Percentiles rank a stretch among this genome's conserved stretches.
Evolutionary conservation across 225 moss, liverwort and hornwort genomes (phyloP).

Genomic region (Sphagnum tenellum): DNA sequence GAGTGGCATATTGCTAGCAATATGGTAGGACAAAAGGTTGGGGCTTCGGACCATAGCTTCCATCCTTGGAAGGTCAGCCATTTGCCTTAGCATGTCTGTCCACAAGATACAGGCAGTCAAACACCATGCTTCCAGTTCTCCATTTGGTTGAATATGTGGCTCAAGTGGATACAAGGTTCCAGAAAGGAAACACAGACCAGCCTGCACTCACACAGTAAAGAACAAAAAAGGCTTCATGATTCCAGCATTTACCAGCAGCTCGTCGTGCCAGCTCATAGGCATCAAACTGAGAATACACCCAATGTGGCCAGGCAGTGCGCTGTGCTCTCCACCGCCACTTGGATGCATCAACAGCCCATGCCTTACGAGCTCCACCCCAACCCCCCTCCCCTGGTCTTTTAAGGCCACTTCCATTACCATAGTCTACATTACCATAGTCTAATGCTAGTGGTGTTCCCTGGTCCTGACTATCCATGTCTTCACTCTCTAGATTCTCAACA

Average conservation of each 20-base stretch:
- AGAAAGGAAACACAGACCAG: too few species aligned
- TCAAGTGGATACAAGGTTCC: too few species aligned
- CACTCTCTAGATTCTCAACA: constrained; percentile 23
- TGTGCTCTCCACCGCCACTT: constrained; percentile 78
- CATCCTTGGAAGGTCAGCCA: constrained; percentile 80
- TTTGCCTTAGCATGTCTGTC: constrained; percentile 87
- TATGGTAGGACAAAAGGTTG: constrained; percentile 67
- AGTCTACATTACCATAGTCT: constrained; percentile 1
- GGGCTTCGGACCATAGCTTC: constrained; percentile 72
- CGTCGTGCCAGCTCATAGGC: constrained; percentile 85
- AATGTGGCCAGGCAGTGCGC: constrained; percentile 82
- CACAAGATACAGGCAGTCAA: constrained; percentile 3
- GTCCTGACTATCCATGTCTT: constrained; percentile 22
- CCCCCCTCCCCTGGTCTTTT: constrained; percentile 54
- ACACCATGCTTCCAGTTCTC: too few species aligned
- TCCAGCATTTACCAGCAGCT: constrained; percentile 63
- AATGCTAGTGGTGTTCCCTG: constrained; percentile 48
- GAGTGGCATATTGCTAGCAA: constrained; percentile 94
- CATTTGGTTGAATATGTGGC: too few species aligned
- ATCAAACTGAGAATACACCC: constrained; percentile 97
- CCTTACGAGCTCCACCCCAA: constrained; percentile 88
- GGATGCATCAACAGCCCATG: constrained; percentile 80
- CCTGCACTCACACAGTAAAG: neutral
- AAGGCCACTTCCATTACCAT: constrained; percentile 2
- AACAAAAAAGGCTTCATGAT: neutral